Evolutionary conservation across 106 monocot genomes (phyloP), one percentile per base, ranked within the genome.

Genomic region (Agapanthus africanus): DNA sequence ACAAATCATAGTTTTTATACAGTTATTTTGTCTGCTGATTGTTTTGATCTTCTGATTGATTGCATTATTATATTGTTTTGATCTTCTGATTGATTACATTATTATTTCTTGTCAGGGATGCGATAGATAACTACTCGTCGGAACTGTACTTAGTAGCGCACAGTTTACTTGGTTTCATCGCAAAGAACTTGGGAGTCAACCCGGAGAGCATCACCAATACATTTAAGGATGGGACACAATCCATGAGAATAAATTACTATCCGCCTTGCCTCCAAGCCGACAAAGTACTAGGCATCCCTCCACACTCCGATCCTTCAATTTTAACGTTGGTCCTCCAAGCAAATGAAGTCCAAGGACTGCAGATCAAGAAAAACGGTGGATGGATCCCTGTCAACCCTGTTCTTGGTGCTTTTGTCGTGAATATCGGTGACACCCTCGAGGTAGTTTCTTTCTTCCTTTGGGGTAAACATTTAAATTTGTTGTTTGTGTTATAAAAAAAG

Each of bases 391-490:
- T 42, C 7, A 42, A 42, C 4, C 51, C 51, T 8, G 8, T 51
- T 51, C 51, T 15, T 19, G 51, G 15, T 51, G 5, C 51, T 51
- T 51, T 51, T 18, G 16, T 51, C 15, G 87, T 78, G 14, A 83
- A 87, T 15, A 44, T 83, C 1, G 87, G 87, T 3, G 87, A 87
- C 41, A 38, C 60, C n/a, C 6, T 83, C 57, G 87, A 87, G 80
- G 87, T 87, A 42, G 4, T 1, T 26, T 8, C 16, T 6, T 51
- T 7, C 5, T 15, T 51, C 3, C 4, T 8, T 19, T 7, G 10
- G 10, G 42, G 22, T 18, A 22, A 19, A 51, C 51, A 49, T 59
- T 2, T 6, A 1, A 19, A 4, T 59, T 31, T 27, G 59, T 28
- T 59, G 30, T 59, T 4, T 28, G 30, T 59, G 5, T 27, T 31